Percentiles rank a stretch among this genome's conserved stretches.
Evolutionary conservation across 2,329 filamentous ascomycete species (phyloP).

Genomic region (Colletotrichum siamense): DNA sequence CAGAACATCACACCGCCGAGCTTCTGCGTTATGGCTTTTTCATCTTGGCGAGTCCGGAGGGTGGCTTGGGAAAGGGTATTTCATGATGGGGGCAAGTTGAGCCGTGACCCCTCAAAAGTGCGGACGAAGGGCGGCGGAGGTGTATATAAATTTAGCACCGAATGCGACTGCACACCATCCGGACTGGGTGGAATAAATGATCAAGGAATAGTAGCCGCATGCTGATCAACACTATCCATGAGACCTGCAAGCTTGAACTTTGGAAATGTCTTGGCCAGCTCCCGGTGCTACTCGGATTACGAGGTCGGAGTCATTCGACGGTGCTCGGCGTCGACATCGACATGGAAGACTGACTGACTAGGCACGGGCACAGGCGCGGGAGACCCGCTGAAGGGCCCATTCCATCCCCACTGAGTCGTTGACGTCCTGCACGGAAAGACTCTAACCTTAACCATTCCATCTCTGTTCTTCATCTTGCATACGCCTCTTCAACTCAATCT

Average conservation of each 20-base stretch:
- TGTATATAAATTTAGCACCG: neutral
- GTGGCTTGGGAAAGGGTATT: neutral
- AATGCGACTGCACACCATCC: neutral
- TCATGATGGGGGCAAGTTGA: neutral
- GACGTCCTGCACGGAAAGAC: neutral
- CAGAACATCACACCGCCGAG: neutral
- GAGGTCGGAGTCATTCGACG: neutral
- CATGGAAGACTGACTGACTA: neutral
- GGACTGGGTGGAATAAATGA: neutral
- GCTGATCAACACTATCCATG: neutral
- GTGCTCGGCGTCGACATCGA: neutral
- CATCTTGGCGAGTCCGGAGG: neutral
- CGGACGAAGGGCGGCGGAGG: neutral
- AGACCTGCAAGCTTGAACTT: neutral
- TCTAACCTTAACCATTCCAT: neutral
- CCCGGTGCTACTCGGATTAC: neutral
- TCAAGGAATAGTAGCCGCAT: neutral
- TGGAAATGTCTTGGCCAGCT: neutral
- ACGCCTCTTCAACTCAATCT: neutral
- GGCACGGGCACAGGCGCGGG: neutral
- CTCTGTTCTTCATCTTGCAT: neutral
- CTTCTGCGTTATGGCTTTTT: neutral
- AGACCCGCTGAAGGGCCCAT: neutral
- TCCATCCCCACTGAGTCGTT: neutral
- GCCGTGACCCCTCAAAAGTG: neutral